Base-by-base conservation (phyloP, 2,329 filamentous ascomycete species). In the Ophiobolus disseminans region DNA sequence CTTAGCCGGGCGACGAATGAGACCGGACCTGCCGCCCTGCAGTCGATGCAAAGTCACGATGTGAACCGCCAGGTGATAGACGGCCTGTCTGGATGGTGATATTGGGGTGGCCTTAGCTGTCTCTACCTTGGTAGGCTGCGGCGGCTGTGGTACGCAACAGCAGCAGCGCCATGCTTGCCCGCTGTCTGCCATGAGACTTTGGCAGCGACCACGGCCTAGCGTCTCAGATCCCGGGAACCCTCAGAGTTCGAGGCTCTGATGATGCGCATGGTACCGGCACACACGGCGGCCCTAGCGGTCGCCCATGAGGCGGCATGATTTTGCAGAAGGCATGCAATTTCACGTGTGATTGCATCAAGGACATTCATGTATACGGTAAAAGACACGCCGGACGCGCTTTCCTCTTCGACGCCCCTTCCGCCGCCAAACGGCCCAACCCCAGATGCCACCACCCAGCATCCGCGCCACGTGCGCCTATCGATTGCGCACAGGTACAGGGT, bases 351-450 rank as follows among this genome's bases (percentile, higher is more conserved):
- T 40, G 22, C 21, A 21, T 21, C 28, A 17, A 40, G 25, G 23
- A 35, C 17, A 20, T 28, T 25, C 32, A 40, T 35, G 8, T 19
- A 22, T 13, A 31, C 25, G 32, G 13, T 6, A 31, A 3, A 30
- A 20, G 26, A 26, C 22, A 13, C 35, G 16, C 23, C 36, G 20
- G 37, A 23, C 35, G 40, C 30, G 20, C 40, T 52, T 38, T 49
- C 48, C 39, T 40, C 23, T 31, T 17, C 31, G 48, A 50, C 54
- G 56, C 56, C 56, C 44, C 56, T 57, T 38, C 54, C 56, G 54
- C 54, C 14, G 40, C 44, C 30, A 19, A 36, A 45, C 3, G 19
- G 19, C 35, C 19, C 19, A 23, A 22, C 35, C 6, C 19, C 40
- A 41, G 48, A 45, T 46, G 26, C 47, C 6, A 40, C 36, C 14